phyloP scores from a whole-genome alignment of 1,139 yeast genomes.

The Blastobotrys buckinghamii region DNA sequence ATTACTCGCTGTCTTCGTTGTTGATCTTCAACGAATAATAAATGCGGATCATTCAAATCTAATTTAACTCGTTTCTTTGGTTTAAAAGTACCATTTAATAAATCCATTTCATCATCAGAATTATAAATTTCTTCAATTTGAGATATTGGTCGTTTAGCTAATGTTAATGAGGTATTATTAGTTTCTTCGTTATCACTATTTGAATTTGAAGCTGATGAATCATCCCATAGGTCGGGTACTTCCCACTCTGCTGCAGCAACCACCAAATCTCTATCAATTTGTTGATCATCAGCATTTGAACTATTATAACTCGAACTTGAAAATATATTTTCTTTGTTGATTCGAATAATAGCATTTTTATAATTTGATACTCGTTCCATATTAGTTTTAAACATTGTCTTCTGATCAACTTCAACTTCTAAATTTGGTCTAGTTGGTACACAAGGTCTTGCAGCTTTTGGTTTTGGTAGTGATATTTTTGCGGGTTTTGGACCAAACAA shows the following conservation, averaged over 20 bases:
- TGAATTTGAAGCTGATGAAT: not conserved
- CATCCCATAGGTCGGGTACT: slow-evolving; percentile 8
- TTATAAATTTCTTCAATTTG: slow-evolving; percentile 23
- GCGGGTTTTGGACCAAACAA: slow-evolving; percentile 61
- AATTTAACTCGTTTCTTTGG: slow-evolving; percentile 44
- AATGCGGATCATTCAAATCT: slow-evolving; percentile 83
- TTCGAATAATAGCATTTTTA: slow-evolving; percentile 14
- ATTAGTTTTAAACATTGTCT: slow-evolving; percentile 23
- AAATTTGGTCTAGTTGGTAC: slow-evolving; percentile 45
- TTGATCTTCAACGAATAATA: slow-evolving; percentile 54
- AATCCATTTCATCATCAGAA: slow-evolving; percentile 65
- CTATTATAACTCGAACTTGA: not conserved
- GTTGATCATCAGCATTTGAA: not conserved
- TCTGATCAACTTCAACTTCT: slow-evolving; percentile 41
- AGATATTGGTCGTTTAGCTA: not conserved
- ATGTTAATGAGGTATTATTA: not conserved
- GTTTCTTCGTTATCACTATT: not conserved
- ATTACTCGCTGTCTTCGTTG: slow-evolving; percentile 9
- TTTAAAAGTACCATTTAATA: slow-evolving; percentile 65
- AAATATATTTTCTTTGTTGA: not conserved
- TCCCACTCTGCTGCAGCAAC: slow-evolving; percentile 85
- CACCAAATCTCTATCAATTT: slow-evolving; percentile 49
- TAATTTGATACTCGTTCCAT: slow-evolving; percentile 11
- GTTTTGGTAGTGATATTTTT: slow-evolving; percentile 47
- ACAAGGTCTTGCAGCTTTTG: slow-evolving; percentile 51